Evolutionary conservation across 73 alveolate genomes (phyloP), one percentile per base, ranked within the genome.

Genomic region (Paramecium sexaurelia): DNA sequence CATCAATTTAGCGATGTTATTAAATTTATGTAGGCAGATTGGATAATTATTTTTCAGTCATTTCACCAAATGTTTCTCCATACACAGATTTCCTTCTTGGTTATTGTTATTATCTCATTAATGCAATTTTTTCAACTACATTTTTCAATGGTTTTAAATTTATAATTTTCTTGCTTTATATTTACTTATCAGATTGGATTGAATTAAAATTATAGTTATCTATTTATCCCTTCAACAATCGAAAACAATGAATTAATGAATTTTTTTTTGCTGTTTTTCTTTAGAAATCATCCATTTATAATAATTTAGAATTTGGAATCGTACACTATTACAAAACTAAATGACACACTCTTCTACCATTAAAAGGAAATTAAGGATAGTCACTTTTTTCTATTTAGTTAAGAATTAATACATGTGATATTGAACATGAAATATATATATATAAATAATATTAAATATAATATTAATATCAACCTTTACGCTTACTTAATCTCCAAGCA

Each of bases 401-500:
- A 51, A 51, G 67, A 17, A 51, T 51, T 51, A 4, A 51, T 51
- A 51, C 67, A 51, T 51, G 0, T 26, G 33, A 51, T 51, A 51
- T 51, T 15, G 13, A n/a, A 29, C 67, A 51, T 51, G 29, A n/a
- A n/a, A 51, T 51, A 35, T 4, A 35, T 35, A 35, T n/a, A n/a
- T n/a, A n/a, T n/a, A 51, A 51, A 51, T 51, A 51, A 51, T 51
- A 51, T 51, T 51, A 51, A 51, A 15, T 51, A 51, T 51, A 51
- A 51, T 51, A 51, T 51, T 51, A 51, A 51, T 61, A 61, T 78
- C 90, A 78, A 57, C 99, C 99, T 89, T 96, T 98, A 91, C 99
- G 96, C 92, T 98, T 96, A 11, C 99, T 94, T 43, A 99, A 95
- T 85, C 99, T 97, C 99, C 99, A 99, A n/a, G 99, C 99, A 92